phyloP scores from a whole-genome alignment of 2,329 filamentous ascomycete species.

The Fusarium pilosicola region DNA sequence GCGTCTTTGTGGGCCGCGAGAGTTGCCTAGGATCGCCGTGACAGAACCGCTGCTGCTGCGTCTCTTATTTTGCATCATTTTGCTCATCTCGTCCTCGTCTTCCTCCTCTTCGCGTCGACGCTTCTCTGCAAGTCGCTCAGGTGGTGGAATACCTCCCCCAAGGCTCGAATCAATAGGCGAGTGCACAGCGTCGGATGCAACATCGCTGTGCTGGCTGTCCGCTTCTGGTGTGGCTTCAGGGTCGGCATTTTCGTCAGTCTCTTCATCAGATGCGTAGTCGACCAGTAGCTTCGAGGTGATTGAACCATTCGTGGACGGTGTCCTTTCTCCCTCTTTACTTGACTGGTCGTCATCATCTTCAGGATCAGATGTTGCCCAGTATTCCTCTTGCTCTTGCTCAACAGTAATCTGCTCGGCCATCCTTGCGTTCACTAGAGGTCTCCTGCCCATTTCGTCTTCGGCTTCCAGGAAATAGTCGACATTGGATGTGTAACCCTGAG shows the following conservation, averaged over 20 bases:
- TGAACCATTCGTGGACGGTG: constrained; percentile 66
- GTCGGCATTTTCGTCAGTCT: constrained; percentile 69
- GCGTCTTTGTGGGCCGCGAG: constrained; percentile 48
- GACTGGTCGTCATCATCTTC: constrained; percentile 74
- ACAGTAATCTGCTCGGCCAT: constrained; percentile 77
- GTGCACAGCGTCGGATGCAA: constrained; percentile 49
- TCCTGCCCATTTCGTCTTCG: constrained; percentile 65
- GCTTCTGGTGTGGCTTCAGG: constrained; percentile 54
- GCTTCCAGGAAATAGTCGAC: constrained; percentile 79
- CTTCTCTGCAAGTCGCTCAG: constrained; percentile 87
- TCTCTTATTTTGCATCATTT: constrained; percentile 75
- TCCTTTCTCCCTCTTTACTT: constrained; percentile 49
- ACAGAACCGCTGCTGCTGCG: constrained; percentile 67
- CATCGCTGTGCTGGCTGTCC: constrained; percentile 44
- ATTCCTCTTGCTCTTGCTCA: constrained; percentile 88
- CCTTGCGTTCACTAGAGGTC: constrained; percentile 60
- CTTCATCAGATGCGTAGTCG: constrained; percentile 92
- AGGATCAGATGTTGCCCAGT: constrained; percentile 91
- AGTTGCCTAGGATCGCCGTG: constrained; percentile 50
- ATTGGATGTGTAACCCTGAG: constrained; percentile 72
- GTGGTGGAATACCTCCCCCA: constrained; percentile 62
- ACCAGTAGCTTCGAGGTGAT: constrained; percentile 78
- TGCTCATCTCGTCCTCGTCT: constrained; percentile 93
- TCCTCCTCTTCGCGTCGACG: constrained; percentile 86
- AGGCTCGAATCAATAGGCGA: constrained; percentile 42